A percentile compares a stretch with the other conserved stretches of the same genome.
phyloP scores from a whole-genome alignment of 306 rosid genomes.

The Canavalia ensiformis region DNA sequence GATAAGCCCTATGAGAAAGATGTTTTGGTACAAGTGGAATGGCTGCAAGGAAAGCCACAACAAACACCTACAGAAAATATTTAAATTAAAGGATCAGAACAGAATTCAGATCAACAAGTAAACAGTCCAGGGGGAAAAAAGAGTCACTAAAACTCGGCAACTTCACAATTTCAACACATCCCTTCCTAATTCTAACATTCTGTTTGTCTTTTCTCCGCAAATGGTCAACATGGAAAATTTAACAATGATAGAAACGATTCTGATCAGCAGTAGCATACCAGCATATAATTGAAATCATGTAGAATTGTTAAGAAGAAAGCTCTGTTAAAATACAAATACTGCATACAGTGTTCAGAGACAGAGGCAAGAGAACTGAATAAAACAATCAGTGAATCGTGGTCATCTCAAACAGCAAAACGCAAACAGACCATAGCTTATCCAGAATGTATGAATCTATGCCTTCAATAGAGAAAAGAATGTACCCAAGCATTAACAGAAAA shows the following conservation, averaged over 20 bases:
- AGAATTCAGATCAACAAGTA: conserved; percentile 13
- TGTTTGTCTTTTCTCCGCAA: conserved; percentile 1
- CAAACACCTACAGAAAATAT: conserved; percentile 72
- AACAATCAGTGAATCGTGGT: conserved; percentile 13
- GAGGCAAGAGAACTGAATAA: conserved; percentile 4
- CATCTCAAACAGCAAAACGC: conserved; percentile 19
- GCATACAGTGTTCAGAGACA: conserved; percentile 21
- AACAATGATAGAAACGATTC: conserved; percentile 21
- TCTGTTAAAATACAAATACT: not conserved
- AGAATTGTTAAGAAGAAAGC: conserved; percentile 29
- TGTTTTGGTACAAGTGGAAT: conserved; percentile 77
- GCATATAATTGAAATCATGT: conserved; percentile 16
- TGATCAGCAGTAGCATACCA: conserved; percentile 10
- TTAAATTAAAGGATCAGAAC: conserved; percentile 33
- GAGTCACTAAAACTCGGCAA: not conserved
- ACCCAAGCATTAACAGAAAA: conserved; percentile 99
- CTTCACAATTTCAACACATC: conserved; percentile 22
- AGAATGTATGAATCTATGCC: conserved; percentile 1
- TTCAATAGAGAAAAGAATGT: conserved; percentile 37
- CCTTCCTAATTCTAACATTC: conserved; percentile 16
- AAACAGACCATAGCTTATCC: conserved; percentile 4
- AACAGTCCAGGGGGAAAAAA: not conserved
- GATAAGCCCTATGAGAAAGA: conserved; percentile 89
- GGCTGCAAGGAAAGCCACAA: conserved; percentile 86
- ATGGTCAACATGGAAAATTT: conserved; percentile 23